These are phyloP conservation scores for Sapria himalayana DNA, from an alignment of 345 rosid species.

Conservation along the genomic window DNA sequence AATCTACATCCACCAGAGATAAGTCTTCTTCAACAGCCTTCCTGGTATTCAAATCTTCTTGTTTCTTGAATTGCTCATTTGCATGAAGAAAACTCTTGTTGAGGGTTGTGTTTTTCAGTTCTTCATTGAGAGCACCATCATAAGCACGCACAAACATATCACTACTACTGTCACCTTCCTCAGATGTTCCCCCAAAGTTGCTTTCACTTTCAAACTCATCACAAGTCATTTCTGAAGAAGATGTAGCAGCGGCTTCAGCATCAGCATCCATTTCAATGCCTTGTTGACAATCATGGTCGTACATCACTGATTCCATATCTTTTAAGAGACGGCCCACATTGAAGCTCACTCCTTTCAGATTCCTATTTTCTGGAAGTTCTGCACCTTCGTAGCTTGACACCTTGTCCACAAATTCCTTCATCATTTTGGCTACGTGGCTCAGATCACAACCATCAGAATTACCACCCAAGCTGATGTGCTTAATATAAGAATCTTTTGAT, in stretches of 20 bases:
- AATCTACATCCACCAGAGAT: conserved; percentile 59
- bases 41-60: conserved; percentile 34
- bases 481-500: conserved; percentile 20
- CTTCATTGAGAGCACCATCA: conserved; percentile 39
- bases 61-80: conserved; percentile 20
- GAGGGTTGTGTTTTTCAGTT: conserved; percentile 47
- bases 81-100: conserved; percentile 47
- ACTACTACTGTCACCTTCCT: conserved; percentile 23
- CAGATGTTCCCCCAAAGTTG: conserved; percentile 14
- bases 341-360: conserved; percentile 38
- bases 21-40: conserved; percentile 42
- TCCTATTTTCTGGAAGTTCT: conserved; percentile 57
- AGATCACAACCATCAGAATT: conserved; percentile 37
- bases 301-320: conserved; percentile 53
- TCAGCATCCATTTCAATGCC: conserved; percentile 17
- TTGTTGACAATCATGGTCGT: conserved; percentile 14
- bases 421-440: conserved; percentile 39
- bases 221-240: conserved; percentile 66
- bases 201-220: too few species aligned
- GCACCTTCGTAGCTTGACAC: conserved; percentile 72
- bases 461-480: conserved; percentile 27
- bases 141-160: conserved; percentile 43
- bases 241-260: conserved; percentile 31
- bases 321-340: conserved; percentile 47
- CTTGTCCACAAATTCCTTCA: conserved; percentile 59